Conservation (phyloP, 139 green algal species). For the Mesotaenium endlicherianum region DNA sequence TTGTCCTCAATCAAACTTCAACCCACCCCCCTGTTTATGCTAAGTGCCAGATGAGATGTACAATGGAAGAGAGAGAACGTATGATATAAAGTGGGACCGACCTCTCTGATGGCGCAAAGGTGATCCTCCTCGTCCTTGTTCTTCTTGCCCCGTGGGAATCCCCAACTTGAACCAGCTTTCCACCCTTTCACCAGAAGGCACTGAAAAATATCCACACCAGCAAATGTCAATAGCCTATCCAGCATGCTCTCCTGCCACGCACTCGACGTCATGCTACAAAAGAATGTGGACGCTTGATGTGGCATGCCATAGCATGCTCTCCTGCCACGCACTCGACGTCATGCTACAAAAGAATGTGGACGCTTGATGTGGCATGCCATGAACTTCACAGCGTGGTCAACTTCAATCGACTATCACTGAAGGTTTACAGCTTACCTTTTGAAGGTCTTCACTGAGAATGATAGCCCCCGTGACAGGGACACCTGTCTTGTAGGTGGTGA, state of each 20-base stretch:
- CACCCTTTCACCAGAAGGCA: conserved; percentile 82
- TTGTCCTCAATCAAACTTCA: not conserved
- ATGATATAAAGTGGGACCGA: conserved; percentile 38
- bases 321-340: no score
- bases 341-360: no score
- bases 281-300: no score
- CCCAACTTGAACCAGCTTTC: conserved; percentile 74
- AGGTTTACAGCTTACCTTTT: no score
- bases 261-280: no score
- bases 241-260: no score
- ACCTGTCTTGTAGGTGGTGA: conserved; percentile 83
- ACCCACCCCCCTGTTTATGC: not conserved
- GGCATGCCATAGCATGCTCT: no score
- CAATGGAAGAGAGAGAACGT: not conserved
- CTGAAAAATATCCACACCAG: no score
- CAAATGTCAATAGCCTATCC: no score
- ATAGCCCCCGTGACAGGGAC: conserved; percentile 79
- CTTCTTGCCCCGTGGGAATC: conserved; percentile 91
- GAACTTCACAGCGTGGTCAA: no score
- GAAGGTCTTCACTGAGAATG: conserved; percentile 78
- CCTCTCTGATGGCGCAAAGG: conserved; percentile 83
- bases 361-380: no score
- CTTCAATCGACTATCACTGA: no score
- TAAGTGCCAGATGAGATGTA: not conserved
- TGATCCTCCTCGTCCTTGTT: conserved; percentile 77